Evolutionary conservation across 768 basidiomycete genomes (phyloP).

Genomic region (Pilatotrama ljubarskyi): DNA sequence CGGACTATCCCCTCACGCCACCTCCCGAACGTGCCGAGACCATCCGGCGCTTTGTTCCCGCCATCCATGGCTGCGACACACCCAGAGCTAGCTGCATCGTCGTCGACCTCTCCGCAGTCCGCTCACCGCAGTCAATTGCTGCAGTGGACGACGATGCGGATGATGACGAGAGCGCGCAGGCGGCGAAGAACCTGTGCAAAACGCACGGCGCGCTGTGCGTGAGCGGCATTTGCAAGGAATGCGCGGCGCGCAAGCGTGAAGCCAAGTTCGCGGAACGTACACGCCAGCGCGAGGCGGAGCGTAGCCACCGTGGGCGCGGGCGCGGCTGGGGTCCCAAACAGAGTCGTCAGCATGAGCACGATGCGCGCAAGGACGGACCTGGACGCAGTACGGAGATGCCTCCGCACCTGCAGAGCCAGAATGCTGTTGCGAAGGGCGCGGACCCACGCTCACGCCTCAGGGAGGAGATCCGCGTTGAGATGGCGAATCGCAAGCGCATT

Average conservation of each 20-base stretch:
- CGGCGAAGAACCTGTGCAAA: slow-evolving; percentile 2
- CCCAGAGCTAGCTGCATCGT: not conserved
- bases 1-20: slow-evolving; percentile 21
- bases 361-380: too few species aligned
- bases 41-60: slow-evolving; percentile 31
- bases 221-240: slow-evolving; percentile 13
- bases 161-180: not conserved
- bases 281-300: slow-evolving; percentile 1
- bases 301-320: not conserved
- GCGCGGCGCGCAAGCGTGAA: slow-evolving; percentile 7
- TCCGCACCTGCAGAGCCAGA: not conserved
- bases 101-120: not conserved
- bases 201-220: slow-evolving; percentile 12
- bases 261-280: slow-evolving; percentile 1
- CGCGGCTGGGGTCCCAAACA: not conserved
- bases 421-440: not conserved
- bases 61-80: slow-evolving; percentile 8
- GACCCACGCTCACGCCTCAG: not conserved
- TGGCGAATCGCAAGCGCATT: not conserved
- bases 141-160: not conserved
- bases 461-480: slow-evolving; percentile 5
- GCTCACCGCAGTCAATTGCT: not conserved
- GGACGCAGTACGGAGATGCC: not conserved
- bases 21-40: slow-evolving; percentile 25
- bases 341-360: too few species aligned